These are phyloP conservation scores for Trypanosoma theileri DNA, from an alignment of 208 protist genomes.

Conservation along the genomic window DNA sequence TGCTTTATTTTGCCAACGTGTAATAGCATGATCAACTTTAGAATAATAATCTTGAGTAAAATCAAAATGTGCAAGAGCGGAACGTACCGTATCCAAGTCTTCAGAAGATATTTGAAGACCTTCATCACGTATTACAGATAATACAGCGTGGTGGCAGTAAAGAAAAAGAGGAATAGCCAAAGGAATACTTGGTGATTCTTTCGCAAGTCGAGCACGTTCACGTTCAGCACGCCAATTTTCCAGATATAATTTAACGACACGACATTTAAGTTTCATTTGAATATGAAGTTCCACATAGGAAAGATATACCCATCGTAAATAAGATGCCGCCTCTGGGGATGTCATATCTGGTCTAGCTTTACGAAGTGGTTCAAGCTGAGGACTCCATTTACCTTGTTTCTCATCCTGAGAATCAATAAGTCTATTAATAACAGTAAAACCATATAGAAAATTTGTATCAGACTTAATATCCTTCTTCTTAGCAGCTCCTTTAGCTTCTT, in stretches of 20 bases:
- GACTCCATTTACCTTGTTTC: constrained; percentile 35
- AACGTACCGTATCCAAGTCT: constrained; percentile 73
- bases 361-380: constrained; percentile 56
- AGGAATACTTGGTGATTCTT: constrained; percentile 57
- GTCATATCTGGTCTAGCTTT: constrained; percentile 48
- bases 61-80: constrained; percentile 75
- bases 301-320: constrained; percentile 76
- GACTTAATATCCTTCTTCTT: constrained; percentile 32
- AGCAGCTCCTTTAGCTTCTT: constrained; percentile 30
- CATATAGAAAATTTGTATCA: constrained; percentile 16
- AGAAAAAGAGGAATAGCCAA: constrained; percentile 75
- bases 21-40: constrained; percentile 67
- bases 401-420: constrained; percentile 22
- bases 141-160: constrained; percentile 75
- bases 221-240: constrained; percentile 79
- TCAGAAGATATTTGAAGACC: constrained; percentile 57
- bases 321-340: constrained; percentile 50
- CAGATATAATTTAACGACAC: constrained; percentile 69
- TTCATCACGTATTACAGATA: constrained; percentile 66
- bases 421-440: constrained; percentile 27
- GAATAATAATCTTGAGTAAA: constrained; percentile 74
- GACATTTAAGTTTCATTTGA: constrained; percentile 65
- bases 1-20: constrained; percentile 58
- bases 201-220: constrained; percentile 59
- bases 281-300: constrained; percentile 80